Base-by-base conservation (phyloP, 2,329 filamentous ascomycete species). In the Samsoniella hepiali region DNA sequence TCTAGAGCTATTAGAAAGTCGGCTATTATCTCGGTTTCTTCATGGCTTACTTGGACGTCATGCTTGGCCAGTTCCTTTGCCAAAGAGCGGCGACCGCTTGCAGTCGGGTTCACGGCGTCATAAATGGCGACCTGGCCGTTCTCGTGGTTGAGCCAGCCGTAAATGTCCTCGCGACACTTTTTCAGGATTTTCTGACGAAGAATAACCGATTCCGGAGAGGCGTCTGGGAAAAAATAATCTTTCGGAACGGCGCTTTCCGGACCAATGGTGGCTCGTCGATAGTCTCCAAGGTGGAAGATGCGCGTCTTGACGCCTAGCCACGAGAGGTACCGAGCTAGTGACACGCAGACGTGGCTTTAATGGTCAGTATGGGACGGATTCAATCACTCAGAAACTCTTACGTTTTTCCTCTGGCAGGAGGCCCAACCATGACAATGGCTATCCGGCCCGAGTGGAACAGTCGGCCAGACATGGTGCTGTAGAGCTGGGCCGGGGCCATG, bases 61-160 rank as follows among this genome's bases (percentile, higher is more conserved):
- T 97, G 92, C 78, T 97, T 98, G n/a, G 91, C 89, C 74, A 99
- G 97, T 72, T 99, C 95, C 76, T 96, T 97, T 5, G 93, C 93
- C 22, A 99, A 81, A 11, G 92, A 90, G 63, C 89, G 86, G 54
- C 95, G 87, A 17, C 93, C 93, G 64, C 85, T 87, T 27, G 91
- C 88, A 27, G 95, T 88, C 5, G 94, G 93, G 71, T 99, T 99
- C 22, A 99, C 96, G 34, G 96, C 95, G 76, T 99, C 95, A 74
- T 98, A 99, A 65, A 99, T 98, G 63, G 95, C 95, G 62, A 99
- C 94, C 73, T 99, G 95, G 13, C 95, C 95, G 70, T 98, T 98
- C 72, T 98, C 95, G 69, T 97, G 91, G 71, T 98, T 96, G 51
- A 99, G 80, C 82, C 97, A 99, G 62, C 90, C 89, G 72, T 97